A percentile compares a stretch with the other conserved stretches of the same genome.
These are phyloP conservation scores for Phytophthora boehmeriae DNA, from an alignment of 352 stramenopile species.

Conservation along the genomic window DNA sequence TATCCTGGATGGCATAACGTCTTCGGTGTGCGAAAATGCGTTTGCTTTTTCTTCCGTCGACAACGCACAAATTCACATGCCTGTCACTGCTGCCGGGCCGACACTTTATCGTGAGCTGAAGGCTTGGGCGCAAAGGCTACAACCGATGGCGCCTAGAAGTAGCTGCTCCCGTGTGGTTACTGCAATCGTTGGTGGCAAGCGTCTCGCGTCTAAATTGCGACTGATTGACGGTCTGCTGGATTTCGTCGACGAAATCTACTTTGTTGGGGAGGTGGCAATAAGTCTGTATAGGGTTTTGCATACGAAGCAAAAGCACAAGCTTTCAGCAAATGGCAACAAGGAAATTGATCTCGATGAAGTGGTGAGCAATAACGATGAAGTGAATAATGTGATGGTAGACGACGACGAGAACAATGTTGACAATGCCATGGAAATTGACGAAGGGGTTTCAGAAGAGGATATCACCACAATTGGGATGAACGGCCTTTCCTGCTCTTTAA, in stretches of 20 bases:
- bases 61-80: background rate
- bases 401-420: background rate
- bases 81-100: slow-evolving; percentile 29
- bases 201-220: slow-evolving; percentile 59
- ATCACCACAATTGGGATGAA: background rate
- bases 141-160: slow-evolving; percentile 10
- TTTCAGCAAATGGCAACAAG: background rate
- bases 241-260: slow-evolving; percentile 58
- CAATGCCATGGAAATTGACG: background rate
- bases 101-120: slow-evolving; percentile 25
- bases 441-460: slow-evolving; percentile 9
- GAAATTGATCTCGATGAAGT: slow-evolving; percentile 5
- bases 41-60: slow-evolving; percentile 12
- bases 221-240: slow-evolving; percentile 74
- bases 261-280: slow-evolving; percentile 68
- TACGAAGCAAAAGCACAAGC: slow-evolving; percentile 21
- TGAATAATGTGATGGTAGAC: slow-evolving; percentile 10
- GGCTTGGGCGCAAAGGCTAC: slow-evolving; percentile 41
- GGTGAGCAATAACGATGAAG: slow-evolving; percentile 2
- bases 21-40: slow-evolving; percentile 12
- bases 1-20: slow-evolving; percentile 36
- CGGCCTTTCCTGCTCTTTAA: background rate
- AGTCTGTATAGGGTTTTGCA: slow-evolving; percentile 58
- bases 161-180: slow-evolving; percentile 12
- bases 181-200: slow-evolving; percentile 61